Evolutionary conservation across 2,329 filamentous ascomycete genomes (phyloP).

Genomic region (Periconia sp.): DNA sequence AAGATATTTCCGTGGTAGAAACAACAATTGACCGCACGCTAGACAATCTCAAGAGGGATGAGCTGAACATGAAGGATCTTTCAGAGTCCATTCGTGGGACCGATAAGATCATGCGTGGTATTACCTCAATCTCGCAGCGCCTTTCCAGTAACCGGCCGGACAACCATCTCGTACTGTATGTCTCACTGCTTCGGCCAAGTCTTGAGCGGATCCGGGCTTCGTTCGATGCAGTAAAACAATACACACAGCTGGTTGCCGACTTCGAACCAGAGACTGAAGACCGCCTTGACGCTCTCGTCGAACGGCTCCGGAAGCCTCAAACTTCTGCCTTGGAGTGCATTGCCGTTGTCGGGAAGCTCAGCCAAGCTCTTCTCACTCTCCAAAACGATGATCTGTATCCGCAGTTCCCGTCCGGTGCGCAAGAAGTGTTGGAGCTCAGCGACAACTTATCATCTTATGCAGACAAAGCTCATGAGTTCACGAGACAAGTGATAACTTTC

Average conservation of each 20-base stretch:
- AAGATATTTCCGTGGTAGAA: slow-evolving; percentile 5
- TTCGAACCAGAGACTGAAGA: slow-evolving; percentile 5
- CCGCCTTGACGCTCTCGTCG: slow-evolving; percentile 9
- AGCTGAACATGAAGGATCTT: slow-evolving; percentile 80
- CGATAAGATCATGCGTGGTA: slow-evolving; percentile 1
- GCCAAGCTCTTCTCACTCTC: slow-evolving; percentile 23
- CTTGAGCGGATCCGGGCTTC: slow-evolving; percentile 7
- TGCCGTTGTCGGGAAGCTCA: slow-evolving; percentile 21
- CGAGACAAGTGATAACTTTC: slow-evolving; percentile 1
- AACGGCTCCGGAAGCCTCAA: slow-evolving; percentile 18
- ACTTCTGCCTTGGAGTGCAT: slow-evolving; percentile 17
- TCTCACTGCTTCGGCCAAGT: slow-evolving; percentile 8
- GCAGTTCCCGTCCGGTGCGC: slow-evolving; percentile 19
- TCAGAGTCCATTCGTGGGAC: slow-evolving; percentile 71
- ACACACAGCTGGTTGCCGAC: slow-evolving; percentile 4
- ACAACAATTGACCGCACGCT: slow-evolving; percentile 6
- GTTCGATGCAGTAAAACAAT: slow-evolving; percentile 8
- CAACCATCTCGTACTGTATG: slow-evolving; percentile 6
- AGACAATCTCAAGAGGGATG: slow-evolving; percentile 66
- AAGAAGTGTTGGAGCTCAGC: slow-evolving; percentile 14
- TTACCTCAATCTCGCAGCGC: neutral
- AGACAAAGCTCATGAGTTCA: slow-evolving; percentile 14
- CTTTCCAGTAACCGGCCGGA: slow-evolving; percentile 9
- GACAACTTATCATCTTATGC: slow-evolving; percentile 3
- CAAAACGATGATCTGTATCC: slow-evolving; percentile 31